These are phyloP conservation scores for Aspergillus sp. DNA, from an alignment of 2,329 filamentous ascomycete species.

Conservation along the genomic window DNA sequence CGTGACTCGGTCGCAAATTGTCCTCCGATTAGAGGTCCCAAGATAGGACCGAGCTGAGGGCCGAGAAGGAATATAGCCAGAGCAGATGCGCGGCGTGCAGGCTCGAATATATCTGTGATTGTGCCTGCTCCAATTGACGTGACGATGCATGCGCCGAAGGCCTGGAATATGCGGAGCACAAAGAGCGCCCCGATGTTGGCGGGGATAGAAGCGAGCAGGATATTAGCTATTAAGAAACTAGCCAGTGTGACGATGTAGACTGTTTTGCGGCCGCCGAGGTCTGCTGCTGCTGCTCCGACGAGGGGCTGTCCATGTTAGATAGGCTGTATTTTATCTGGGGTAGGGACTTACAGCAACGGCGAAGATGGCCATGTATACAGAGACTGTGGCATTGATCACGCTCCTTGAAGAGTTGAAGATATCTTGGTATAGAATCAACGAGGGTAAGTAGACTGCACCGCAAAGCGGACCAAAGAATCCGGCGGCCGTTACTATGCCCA, in stretches of 20 bases:
- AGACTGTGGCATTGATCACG: conserved; percentile 46
- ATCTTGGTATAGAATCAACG: conserved; percentile 38
- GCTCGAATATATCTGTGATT: conserved; percentile 40
- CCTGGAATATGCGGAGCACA: conserved; percentile 44
- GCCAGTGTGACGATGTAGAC: conserved; percentile 44
- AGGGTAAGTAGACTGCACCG: conserved; percentile 48
- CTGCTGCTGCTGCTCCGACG: conserved; percentile 43
- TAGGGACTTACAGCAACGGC: conserved; percentile 34
- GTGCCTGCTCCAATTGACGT: conserved; percentile 47
- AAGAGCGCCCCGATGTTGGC: conserved; percentile 40
- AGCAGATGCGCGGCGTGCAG: conserved; percentile 39
- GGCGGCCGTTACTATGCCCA: conserved; percentile 41
- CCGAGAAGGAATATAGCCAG: conserved; percentile 47
- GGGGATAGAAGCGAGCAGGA: conserved; percentile 41
- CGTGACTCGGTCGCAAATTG: conserved; percentile 32
- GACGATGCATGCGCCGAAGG: conserved; percentile 45
- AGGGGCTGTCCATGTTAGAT: conserved; percentile 30
- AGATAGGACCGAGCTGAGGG: conserved; percentile 46
- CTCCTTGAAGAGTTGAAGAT: conserved; percentile 39
- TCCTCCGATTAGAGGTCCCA: conserved; percentile 47
- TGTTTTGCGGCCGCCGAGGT: conserved; percentile 41
- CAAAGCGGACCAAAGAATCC: conserved; percentile 47
- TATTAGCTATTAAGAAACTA: conserved; percentile 42
- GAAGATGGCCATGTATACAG: conserved; percentile 48
- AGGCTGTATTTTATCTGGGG: too few species aligned